Evolutionary conservation across 106 monocot genomes (phyloP).

Genomic region (Posidonia australis): DNA sequence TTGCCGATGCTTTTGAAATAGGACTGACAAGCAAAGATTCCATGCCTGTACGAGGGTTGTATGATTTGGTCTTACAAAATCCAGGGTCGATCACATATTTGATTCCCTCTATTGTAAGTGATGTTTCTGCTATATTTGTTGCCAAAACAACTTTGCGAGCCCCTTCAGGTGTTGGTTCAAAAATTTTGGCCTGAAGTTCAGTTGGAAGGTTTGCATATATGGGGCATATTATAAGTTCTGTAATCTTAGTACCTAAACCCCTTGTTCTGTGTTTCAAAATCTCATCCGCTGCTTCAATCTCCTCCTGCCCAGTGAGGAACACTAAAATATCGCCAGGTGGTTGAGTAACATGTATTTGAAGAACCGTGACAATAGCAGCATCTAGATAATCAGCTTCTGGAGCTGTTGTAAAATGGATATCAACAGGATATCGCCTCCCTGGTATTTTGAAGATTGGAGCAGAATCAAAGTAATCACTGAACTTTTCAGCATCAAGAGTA

Average conservation of each 20-base stretch:
- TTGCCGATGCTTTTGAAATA: conserved; percentile 87
- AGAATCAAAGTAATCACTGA: conserved; percentile 74
- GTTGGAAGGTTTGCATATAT: conserved; percentile 92
- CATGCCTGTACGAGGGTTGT: conserved; percentile 93
- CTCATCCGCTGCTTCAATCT: conserved; percentile 79
- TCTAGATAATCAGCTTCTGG: conserved; percentile 80
- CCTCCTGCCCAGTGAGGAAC: conserved; percentile 76
- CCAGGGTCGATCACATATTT: conserved; percentile 97
- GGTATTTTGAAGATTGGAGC: conserved; percentile 78
- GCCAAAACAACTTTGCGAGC: conserved; percentile 86
- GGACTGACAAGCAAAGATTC: conserved; percentile 72
- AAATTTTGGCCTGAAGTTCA: conserved; percentile 79
- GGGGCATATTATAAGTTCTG: conserved; percentile 85
- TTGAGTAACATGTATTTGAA: conserved; percentile 75
- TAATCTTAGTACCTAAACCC: conserved; percentile 72
- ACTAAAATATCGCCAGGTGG: conserved; percentile 73
- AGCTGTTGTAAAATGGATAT: conserved; percentile 66
- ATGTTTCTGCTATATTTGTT: conserved; percentile 96
- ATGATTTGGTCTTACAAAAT: conserved; percentile 78
- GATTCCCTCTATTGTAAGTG: conserved; percentile 87
- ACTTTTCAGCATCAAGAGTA: conserved; percentile 85
- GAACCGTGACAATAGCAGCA: conserved; percentile 67
- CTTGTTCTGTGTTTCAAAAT: conserved; percentile 64
- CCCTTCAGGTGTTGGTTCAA: conserved; percentile 74
- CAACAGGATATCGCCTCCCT: conserved; percentile 68